Conservation (phyloP, 768 basidiomycete genomes). For the Dentipellis fragilis region DNA sequence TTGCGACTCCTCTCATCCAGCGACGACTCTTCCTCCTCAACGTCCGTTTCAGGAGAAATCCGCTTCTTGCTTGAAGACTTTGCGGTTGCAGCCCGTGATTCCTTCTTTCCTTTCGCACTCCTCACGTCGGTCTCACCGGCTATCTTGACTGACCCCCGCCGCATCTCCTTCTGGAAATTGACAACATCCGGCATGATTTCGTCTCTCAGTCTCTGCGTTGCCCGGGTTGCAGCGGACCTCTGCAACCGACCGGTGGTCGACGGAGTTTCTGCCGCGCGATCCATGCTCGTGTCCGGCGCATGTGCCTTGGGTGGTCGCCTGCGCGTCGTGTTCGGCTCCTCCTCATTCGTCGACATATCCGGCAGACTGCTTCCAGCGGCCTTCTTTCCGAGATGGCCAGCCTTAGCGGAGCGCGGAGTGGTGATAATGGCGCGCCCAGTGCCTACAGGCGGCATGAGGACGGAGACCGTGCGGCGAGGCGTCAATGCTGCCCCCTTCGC, state of each 20-base stretch:
- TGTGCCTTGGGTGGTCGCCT: conserved; percentile 1
- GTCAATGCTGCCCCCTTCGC: conserved; percentile 1
- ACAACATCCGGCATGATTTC: conserved; percentile 71
- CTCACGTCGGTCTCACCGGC: conserved; percentile 15
- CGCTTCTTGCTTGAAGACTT: conserved; percentile 20
- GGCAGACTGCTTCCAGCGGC: neutral
- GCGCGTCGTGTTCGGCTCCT: neutral
- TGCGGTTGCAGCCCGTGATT: neutral
- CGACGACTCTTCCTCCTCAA: conserved; percentile 2
- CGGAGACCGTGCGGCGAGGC: conserved; percentile 5
- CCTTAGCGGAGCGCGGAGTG: conserved; percentile 5
- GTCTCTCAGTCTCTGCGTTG: conserved; percentile 32
- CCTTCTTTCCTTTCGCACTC: conserved; percentile 13
- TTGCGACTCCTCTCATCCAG: conserved; percentile 8
- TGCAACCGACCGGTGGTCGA: conserved; percentile 12
- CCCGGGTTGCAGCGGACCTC: conserved; percentile 48
- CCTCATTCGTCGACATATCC: neutral
- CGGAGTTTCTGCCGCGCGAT: conserved; percentile 5
- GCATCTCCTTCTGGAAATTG: conserved; percentile 59
- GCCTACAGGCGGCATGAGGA: conserved; percentile 10
- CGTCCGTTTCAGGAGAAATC: conserved; percentile 9
- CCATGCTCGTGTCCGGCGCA: conserved; percentile 15
- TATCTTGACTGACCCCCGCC: conserved; percentile 22
- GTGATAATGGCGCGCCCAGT: neutral
- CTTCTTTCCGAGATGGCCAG: neutral